Base-by-base conservation (phyloP, 176 grass and related monocot genomes). In the Aegilops tauschii region DNA sequence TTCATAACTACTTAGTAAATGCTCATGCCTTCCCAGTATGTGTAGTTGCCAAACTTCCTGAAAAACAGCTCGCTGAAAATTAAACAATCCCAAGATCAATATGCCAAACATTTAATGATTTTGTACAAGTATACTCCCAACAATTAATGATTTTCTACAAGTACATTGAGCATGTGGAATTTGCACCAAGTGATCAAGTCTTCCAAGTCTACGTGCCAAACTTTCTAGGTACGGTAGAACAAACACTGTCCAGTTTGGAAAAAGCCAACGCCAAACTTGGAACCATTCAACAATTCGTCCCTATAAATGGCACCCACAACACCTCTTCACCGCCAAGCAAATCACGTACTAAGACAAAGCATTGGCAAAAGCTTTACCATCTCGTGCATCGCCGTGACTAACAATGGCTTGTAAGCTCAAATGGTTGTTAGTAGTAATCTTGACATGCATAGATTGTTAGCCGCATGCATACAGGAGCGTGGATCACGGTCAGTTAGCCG, bases 321-420 rank as follows among this genome's bases (percentile, higher is more conserved):
- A 59, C 39, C 66, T 3, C 59, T 68, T 87, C 85, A 80, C 7
- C 80, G 79, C 73, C 73, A 87, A 84, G 34, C 75, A 79, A 76
- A 84, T 30, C 80, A 86, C 18, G 2, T 77, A 34, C 8, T 70
- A 47, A 27, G 12, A 14, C 27, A 13, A 61, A 81, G 17, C 31
- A 4, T 69, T 76, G 69, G 6, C 37, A 45, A 63, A 87, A 44
- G 37, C 71, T 45, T 52, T 6, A 17, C 49, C 16, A 31, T 49
- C 65, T 69, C 21, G 32, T 44, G 21, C 16, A 34, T 14, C 62
- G 21, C 14, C 1, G 12, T 12, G 44, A 21, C 25, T 18, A 37
- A 80, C 36, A 49, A 90, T 90, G 88, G 81, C 69, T 34, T 37
- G 4, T 47, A 78, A 90, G 27, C 69, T 64, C 75, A 84, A 21